These are phyloP conservation scores for Tetradesmus lagerheimii DNA, from an alignment of 139 green algal species.

Conservation along the genomic window DNA sequence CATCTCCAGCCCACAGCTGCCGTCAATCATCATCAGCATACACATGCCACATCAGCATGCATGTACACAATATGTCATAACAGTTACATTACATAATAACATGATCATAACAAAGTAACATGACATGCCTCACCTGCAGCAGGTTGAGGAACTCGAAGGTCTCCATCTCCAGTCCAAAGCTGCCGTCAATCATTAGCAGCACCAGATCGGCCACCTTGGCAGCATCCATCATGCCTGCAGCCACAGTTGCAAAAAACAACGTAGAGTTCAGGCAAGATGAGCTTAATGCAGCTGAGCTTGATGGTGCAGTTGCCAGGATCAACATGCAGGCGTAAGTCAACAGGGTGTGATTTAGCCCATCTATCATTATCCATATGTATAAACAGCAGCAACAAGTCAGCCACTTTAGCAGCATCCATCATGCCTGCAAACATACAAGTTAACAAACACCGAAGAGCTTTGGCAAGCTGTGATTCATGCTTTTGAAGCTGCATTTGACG, in stretches of 20 bases:
- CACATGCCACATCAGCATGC: too few relatives aligned
- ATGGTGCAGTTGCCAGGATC: too few relatives aligned
- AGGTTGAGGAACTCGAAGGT: constrained; percentile 99
- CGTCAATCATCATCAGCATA: too few relatives aligned
- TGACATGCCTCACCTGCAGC: constrained; percentile 77
- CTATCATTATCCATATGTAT: too few relatives aligned
- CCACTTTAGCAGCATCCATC: too few relatives aligned
- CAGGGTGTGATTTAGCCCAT: background rate
- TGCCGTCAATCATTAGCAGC: constrained; percentile 94
- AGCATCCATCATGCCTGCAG: constrained; percentile 89
- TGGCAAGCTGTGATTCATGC: too few relatives aligned
- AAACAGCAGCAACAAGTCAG: too few relatives aligned
- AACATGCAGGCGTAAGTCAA: too few relatives aligned
- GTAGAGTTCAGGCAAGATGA: background rate
- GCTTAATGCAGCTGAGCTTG: background rate
- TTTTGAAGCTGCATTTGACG: too few relatives aligned
- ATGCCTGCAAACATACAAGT: too few relatives aligned
- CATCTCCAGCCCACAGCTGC: too few relatives aligned
- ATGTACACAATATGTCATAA: background rate
- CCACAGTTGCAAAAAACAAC: background rate
- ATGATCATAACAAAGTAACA: background rate
- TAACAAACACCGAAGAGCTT: too few relatives aligned
- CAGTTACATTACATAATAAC: background rate
- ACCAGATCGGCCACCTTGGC: constrained; percentile 98
- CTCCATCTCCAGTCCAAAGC: constrained; percentile 99